Base-by-base conservation (phyloP, 345 rosid species). In the Acer yangbiense region DNA sequence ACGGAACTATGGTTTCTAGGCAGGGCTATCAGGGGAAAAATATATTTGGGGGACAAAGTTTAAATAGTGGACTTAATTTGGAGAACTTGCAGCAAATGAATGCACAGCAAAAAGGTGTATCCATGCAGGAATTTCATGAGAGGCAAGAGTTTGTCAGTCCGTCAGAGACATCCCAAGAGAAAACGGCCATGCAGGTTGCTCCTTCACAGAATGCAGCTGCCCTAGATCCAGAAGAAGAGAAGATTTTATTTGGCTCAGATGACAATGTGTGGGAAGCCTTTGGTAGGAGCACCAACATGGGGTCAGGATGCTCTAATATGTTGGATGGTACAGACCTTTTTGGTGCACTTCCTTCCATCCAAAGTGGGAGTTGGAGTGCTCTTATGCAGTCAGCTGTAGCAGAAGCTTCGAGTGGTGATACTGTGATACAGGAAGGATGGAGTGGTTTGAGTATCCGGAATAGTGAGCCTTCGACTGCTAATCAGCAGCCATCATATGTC, bases 311-410 rank as follows among this genome's bases (percentile, higher is more conserved):
- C 76, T 83, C 83, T 63, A 82, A 77, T 71, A 73, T 83, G 65
- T 65, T 87, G 54, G 93, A 85, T 78, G 77, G 73, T 75, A 48
- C 88, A 10, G 97, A 90, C 70, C 23, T 68, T 69, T 71, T 70
- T 27, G 86, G 91, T 80, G 79, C 91, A 73, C 79, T 86, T 79
- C 87, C 97, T 76, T 93, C 97, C 39, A 25, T 92, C 80, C 97
- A 91, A 76, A 91, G 95, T 87, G 99, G 99, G 81, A 90, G 97
- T 77, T 96, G 98, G 99, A 94, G 99, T 88, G 98, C 99, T 73
- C 99, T 96, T 75, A 96, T 96, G 99, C 98, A 90, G 78, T 94
- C 99, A 79, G 99, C 98, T 79, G 92, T 96, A 25, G 97, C 95
- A 68, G 99, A 96, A 89, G 85, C 98, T 76, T 87, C 95, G 58